Evolutionary conservation across 108 stramenopile genomes (phyloP).

Genomic region (Mediolabrus comicus): DNA sequence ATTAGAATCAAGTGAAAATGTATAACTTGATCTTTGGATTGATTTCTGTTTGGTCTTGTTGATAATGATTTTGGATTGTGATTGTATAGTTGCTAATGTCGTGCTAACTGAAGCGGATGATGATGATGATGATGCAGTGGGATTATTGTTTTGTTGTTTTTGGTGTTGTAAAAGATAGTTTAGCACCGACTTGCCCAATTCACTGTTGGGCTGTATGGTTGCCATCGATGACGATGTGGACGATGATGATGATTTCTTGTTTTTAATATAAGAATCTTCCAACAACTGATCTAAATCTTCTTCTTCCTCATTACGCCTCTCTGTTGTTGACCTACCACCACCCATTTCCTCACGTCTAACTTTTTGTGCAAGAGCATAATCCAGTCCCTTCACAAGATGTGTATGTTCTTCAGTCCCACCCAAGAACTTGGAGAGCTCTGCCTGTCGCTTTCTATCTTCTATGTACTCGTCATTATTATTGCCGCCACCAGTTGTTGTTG

Average conservation of each 20-base stretch:
- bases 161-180: slow-evolving; percentile 19
- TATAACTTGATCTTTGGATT: slow-evolving; percentile 29
- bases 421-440: slow-evolving; percentile 76
- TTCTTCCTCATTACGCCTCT: neutral
- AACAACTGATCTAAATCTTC: slow-evolving; percentile 39
- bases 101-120: neutral
- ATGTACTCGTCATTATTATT: neutral
- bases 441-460: slow-evolving; percentile 41
- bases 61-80: slow-evolving; percentile 7
- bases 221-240: neutral
- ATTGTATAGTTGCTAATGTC: neutral
- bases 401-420: slow-evolving; percentile 88
- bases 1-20: slow-evolving; percentile 42
- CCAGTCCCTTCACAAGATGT: slow-evolving; percentile 89
- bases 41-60: slow-evolving; percentile 33
- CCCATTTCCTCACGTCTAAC: slow-evolving; percentile 55
- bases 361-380: slow-evolving; percentile 82
- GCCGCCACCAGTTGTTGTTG: neutral
- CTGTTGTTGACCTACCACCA: neutral
- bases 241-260: neutral
- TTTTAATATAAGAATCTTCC: slow-evolving; percentile 16
- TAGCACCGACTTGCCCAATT: slow-evolving; percentile 24
- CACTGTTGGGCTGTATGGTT: slow-evolving; percentile 19
- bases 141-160: neutral
- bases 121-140: neutral